These are phyloP conservation scores for Botryobasidium botryosum DNA, from an alignment of 768 basidiomycete genomes.

Conservation along the genomic window DNA sequence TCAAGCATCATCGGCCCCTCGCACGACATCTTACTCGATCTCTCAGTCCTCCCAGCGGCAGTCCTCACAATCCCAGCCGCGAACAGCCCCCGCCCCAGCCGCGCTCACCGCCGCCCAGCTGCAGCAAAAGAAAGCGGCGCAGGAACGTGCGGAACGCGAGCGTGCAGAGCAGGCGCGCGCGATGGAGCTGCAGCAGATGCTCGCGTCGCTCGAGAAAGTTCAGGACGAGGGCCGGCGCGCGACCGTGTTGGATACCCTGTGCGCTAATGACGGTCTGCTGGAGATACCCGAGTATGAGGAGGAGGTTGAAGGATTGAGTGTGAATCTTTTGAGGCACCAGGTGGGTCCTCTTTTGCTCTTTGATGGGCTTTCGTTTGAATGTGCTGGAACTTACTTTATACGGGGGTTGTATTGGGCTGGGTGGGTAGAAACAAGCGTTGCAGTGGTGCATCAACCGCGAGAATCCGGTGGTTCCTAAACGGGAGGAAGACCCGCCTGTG, in stretches of 20 bases:
- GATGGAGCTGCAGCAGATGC: conserved; percentile 50
- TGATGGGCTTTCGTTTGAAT: neutral
- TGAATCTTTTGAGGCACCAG: conserved; percentile 72
- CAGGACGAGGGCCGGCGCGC: conserved; percentile 57
- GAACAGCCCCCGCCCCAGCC: neutral
- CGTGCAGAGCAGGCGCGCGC: conserved; percentile 21
- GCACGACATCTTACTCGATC: neutral
- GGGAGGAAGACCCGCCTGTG: conserved; percentile 50
- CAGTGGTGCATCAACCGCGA: conserved; percentile 76
- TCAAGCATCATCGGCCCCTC: too few relatives aligned
- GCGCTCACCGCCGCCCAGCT: conserved; percentile 5
- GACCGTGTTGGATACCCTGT: conserved; percentile 53
- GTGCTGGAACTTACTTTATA: conserved; percentile 3
- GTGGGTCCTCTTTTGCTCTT: conserved; percentile 21
- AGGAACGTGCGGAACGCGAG: conserved; percentile 6
- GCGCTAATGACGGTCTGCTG: conserved; percentile 50
- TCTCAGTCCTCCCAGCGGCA: neutral
- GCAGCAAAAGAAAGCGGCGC: conserved; percentile 11
- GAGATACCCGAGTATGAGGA: conserved; percentile 51
- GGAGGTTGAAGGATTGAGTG: conserved; percentile 43
- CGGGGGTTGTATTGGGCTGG: too few relatives aligned
- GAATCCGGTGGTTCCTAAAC: conserved; percentile 55
- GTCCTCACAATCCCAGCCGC: conserved; percentile 10
- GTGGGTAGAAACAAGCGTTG: conserved; percentile 65
- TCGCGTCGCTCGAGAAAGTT: conserved; percentile 54